Percentiles rank a stretch among this genome's conserved stretches.
phyloP scores from a whole-genome alignment of 1,284 basidiomycete species.

The Cutaneotrichosporon spelunceum region DNA sequence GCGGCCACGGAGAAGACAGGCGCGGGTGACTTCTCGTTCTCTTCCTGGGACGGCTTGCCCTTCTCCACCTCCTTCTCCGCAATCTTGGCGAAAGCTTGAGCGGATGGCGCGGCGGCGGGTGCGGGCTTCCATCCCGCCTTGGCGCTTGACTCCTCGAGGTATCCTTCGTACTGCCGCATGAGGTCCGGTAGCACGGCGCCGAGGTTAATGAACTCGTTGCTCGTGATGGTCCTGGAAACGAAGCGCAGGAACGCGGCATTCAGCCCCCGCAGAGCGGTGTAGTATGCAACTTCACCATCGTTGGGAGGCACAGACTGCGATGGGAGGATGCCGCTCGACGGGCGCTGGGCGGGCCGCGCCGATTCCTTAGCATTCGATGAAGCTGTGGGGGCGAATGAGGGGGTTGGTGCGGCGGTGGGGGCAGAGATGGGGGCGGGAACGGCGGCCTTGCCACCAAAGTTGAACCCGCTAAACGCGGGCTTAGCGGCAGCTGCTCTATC shows the following conservation, averaged over 20 bases:
- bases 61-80: neutral
- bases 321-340: slow-evolving; percentile 11
- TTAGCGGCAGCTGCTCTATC: slow-evolving; percentile 2
- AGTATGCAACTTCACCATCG: slow-evolving; percentile 59
- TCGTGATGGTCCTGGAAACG: slow-evolving; percentile 62
- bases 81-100: neutral
- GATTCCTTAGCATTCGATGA: slow-evolving; percentile 2
- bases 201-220: slow-evolving; percentile 74
- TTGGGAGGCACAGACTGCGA: slow-evolving; percentile 32
- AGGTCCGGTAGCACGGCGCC: slow-evolving; percentile 51
- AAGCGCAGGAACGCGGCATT: slow-evolving; percentile 69
- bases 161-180: slow-evolving; percentile 63
- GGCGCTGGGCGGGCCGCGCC: neutral
- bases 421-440: slow-evolving; percentile 11
- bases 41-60: slow-evolving; percentile 37
- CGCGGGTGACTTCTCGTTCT: slow-evolving; percentile 33
- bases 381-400: slow-evolving; percentile 4
- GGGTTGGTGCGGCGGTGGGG: neutral
- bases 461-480: slow-evolving; percentile 29
- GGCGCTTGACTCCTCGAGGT: slow-evolving; percentile 60
- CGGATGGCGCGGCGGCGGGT: neutral
- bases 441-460: slow-evolving; percentile 17
- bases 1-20: slow-evolving; percentile 26
- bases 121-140: slow-evolving; percentile 44
- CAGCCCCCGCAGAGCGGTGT: slow-evolving; percentile 70